Conservation (phyloP, 805 yeast species). For the Pichia cabralensis region DNA sequence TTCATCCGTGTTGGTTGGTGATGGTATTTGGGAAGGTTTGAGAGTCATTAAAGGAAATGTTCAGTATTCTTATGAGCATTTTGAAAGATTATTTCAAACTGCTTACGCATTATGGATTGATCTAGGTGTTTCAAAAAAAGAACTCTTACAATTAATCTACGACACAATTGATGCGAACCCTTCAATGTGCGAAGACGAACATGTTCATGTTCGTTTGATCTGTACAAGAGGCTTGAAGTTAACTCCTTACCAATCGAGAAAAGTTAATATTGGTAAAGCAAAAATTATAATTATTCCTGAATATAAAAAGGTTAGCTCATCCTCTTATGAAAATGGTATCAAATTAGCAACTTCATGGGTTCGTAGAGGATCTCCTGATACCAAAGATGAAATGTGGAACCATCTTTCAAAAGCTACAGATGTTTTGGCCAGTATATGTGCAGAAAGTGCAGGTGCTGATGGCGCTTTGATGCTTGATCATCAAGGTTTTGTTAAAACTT, state of each 20-base stretch:
- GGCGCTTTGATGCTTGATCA: conserved; percentile 5
- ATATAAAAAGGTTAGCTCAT: background rate
- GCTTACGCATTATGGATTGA: conserved; percentile 3
- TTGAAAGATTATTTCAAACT: conserved; percentile 2
- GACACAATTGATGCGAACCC: conserved; percentile 5
- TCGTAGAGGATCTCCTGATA: conserved; percentile 3
- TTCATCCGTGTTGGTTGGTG: conserved; percentile 3
- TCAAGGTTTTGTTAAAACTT: conserved; percentile 3
- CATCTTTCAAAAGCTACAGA: conserved; percentile 4
- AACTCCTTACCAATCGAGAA: conserved; percentile 4
- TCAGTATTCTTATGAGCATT: conserved; percentile 2
- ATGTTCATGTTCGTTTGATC: conserved; percentile 2
- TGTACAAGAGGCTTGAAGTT: conserved; percentile 4
- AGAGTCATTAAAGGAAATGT: conserved; percentile 1
- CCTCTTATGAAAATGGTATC: background rate
- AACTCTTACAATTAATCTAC: conserved; percentile 1
- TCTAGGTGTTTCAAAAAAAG: background rate
- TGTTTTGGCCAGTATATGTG: background rate
- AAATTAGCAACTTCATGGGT: conserved; percentile 3
- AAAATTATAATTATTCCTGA: conserved; percentile 3
- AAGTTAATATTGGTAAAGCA: conserved; percentile 3
- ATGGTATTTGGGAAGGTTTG: conserved; percentile 4
- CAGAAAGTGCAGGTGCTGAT: conserved; percentile 3
- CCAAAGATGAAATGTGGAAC: conserved; percentile 6
- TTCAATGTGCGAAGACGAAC: background rate